Percentiles rank a stretch among this genome's conserved stretches.
These are phyloP conservation scores for Rhizopus stolonifer DNA, from an alignment of 371 early-diverging fungal genomes.

Conservation along the genomic window DNA sequence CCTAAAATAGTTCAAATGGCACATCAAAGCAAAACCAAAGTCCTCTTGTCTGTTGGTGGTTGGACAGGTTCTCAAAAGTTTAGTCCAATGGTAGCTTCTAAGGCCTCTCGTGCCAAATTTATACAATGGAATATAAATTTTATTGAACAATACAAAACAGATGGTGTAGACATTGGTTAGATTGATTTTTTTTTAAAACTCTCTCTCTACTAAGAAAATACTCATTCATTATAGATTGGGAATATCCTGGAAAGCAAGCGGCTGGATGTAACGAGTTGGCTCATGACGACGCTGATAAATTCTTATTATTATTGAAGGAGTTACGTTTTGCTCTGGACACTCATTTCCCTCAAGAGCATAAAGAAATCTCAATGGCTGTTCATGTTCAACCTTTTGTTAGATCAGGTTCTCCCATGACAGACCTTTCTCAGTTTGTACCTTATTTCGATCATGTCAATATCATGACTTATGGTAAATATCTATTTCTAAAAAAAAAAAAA, in stretches of 20 bases:
- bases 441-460: slow-evolving; percentile 68
- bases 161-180: slow-evolving; percentile 64
- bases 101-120: slow-evolving; percentile 44
- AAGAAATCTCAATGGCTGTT: slow-evolving; percentile 72
- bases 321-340: slow-evolving; percentile 62
- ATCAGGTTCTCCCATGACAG: slow-evolving; percentile 45
- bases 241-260: slow-evolving; percentile 76
- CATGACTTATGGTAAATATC: slow-evolving; percentile 56
- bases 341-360: slow-evolving; percentile 53
- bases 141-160: slow-evolving; percentile 45
- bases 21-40: slow-evolving; percentile 60
- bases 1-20: slow-evolving; percentile 50
- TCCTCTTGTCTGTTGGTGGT: slow-evolving; percentile 73
- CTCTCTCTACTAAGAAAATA: too few relatives aligned
- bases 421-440: slow-evolving; percentile 59
- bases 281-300: slow-evolving; percentile 52
- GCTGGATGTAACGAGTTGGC: slow-evolving; percentile 65
- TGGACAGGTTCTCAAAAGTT: slow-evolving; percentile 76
- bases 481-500: too few relatives aligned
- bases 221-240: slow-evolving; percentile 63
- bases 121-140: slow-evolving; percentile 57
- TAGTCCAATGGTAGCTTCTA: slow-evolving; percentile 53
- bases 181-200: slow-evolving; percentile 14
- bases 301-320: slow-evolving; percentile 55
- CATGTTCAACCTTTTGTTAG: slow-evolving; percentile 64